Conservation (phyloP, 73 alveolate species). For the Symbiodinium natans region DNA sequence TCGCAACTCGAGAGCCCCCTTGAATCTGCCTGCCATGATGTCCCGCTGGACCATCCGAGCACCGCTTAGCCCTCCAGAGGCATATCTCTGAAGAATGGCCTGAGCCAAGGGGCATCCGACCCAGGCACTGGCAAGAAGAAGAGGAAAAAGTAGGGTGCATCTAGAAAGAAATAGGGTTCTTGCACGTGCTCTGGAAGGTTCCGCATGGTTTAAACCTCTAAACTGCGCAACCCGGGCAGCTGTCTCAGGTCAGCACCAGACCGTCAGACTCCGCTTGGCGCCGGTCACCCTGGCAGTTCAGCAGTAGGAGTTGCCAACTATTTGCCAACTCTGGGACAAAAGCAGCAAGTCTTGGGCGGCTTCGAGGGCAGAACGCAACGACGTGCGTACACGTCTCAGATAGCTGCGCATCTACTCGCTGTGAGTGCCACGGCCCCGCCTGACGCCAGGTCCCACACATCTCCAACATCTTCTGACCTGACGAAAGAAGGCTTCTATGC, state of each 20-base stretch:
- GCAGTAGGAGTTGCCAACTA: no score
- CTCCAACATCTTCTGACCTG: slow-evolving; percentile 55
- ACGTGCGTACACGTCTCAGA: neutral
- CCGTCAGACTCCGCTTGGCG: slow-evolving; percentile 78
- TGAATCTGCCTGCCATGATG: slow-evolving; percentile 72
- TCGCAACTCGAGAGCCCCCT: no score
- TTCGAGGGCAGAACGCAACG: neutral
- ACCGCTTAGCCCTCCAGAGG: slow-evolving; percentile 44
- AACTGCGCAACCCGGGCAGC: no score
- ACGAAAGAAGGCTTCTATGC: neutral
- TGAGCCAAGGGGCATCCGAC: neutral
- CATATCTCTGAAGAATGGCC: slow-evolving; percentile 61
- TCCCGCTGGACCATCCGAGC: slow-evolving; percentile 50
- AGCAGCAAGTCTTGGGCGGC: no score
- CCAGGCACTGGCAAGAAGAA: no score
- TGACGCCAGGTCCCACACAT: slow-evolving; percentile 57
- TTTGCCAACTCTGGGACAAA: no score
- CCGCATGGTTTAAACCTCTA: no score
- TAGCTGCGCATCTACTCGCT: no score
- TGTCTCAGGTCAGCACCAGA: neutral
- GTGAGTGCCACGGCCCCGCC: slow-evolving; percentile 1
- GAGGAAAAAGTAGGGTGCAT: no score
- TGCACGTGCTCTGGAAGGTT: no score
- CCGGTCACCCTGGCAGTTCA: slow-evolving; percentile 20
- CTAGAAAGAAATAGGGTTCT: no score